Percentiles rank a stretch among this genome's conserved stretches.
phyloP scores from a whole-genome alignment of 306 rosid genomes.

The Glycine tomentella region DNA sequence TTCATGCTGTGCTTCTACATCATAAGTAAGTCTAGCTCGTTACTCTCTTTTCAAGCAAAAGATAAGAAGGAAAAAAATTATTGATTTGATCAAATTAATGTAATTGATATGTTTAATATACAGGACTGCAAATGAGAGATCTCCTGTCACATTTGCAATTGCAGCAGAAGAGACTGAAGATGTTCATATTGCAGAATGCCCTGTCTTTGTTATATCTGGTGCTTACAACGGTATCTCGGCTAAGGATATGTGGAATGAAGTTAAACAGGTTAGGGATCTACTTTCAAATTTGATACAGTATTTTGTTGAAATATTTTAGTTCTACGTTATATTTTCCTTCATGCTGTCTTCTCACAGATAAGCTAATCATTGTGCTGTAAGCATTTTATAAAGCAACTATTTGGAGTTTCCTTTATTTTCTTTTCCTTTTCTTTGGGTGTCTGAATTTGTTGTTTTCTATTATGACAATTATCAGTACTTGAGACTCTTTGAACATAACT shows the following conservation, averaged over 20 bases:
- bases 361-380: slow-evolving; percentile 29
- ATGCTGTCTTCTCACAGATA: slow-evolving; percentile 27
- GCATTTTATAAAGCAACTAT: slow-evolving; percentile 32
- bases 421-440: slow-evolving; percentile 34
- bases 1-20: slow-evolving; percentile 81
- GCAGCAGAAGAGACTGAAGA: slow-evolving; percentile 83
- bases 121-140: slow-evolving; percentile 73
- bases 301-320: slow-evolving; percentile 21
- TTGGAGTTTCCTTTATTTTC: slow-evolving; percentile 33
- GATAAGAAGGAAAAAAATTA: slow-evolving; percentile 27
- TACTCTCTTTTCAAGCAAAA: slow-evolving; percentile 20
- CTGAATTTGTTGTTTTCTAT: slow-evolving; percentile 27
- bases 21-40: slow-evolving; percentile 66
- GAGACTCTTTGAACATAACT: slow-evolving; percentile 17
- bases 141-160: slow-evolving; percentile 90
- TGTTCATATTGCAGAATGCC: slow-evolving; percentile 81
- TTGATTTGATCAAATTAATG: slow-evolving; percentile 33
- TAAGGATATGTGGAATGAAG: slow-evolving; percentile 87
- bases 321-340: slow-evolving; percentile 17
- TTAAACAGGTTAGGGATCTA: slow-evolving; percentile 69
- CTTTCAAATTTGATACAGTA: slow-evolving; percentile 13
- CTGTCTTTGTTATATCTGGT: slow-evolving; percentile 84
- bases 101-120: slow-evolving; percentile 35
- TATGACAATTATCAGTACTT: slow-evolving; percentile 32
- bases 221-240: slow-evolving; percentile 73